Evolutionary conservation across 2,329 filamentous ascomycete genomes (phyloP), one percentile per base, ranked within the genome.

Genomic region (Hymenoscyphus occultus): DNA sequence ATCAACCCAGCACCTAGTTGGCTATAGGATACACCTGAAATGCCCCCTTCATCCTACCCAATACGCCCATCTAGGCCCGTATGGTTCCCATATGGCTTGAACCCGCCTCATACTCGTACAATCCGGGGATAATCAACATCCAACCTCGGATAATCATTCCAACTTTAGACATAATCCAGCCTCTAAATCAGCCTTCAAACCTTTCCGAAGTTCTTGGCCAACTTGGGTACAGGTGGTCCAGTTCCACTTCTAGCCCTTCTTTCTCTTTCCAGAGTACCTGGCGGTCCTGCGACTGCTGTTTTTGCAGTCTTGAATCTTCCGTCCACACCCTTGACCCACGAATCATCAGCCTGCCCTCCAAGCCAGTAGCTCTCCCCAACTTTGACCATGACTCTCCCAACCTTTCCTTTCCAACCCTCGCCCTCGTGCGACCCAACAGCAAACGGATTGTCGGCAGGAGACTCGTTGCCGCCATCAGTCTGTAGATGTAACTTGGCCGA

Each of bases 361-460:
- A 96, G 80, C 93, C 93, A 97, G 79, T 96, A 97, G 64, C 82
- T 83, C 69, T 85, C 85, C 48, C 90, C 90, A 31, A 92, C 81
- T 10, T 83, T 83, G 35, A 96, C 83, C 90, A 97, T 91, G 39
- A 84, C 74, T 61, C 93, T 84, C n/a, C 93, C 93, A 12, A 96
- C 74, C 72, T 86, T 88, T 40, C 93, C 93, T 76, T 84, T 84
- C 86, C 90, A 93, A 19, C 93, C 93, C 67, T 90, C 83, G 12
- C 92, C 92, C 64, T 91, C 88, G n/a, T 89, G 86, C 56, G 86
- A 84, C 61, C 85, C 86, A 39, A 80, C 78, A 0, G 85, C 84
- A 77, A 97, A 97, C 0, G 92, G 81, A 78, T 92, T 87, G 68
- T 87, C 84, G 40, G 84, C 83, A 61, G 82, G 78, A 61, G 81